These are phyloP conservation scores for Nicotiana otophora DNA, from an alignment of 257 asterid genomes.

Conservation along the genomic window DNA sequence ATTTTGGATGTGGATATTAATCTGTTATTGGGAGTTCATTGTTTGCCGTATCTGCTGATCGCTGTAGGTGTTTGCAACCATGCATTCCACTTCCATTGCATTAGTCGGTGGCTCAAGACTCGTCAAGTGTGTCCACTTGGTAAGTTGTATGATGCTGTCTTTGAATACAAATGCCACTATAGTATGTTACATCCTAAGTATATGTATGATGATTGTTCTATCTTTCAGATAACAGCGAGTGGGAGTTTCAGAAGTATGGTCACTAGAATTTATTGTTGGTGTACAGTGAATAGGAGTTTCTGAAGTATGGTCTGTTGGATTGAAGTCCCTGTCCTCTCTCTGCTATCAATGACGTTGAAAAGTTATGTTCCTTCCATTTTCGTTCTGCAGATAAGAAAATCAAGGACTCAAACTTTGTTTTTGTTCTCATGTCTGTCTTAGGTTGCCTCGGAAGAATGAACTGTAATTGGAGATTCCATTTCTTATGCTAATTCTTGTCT, in stretches of 20 bases:
- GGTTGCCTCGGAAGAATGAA: not conserved
- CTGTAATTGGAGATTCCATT: not conserved
- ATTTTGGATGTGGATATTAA: not conserved
- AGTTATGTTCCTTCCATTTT: not conserved
- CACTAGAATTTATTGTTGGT: constrained; percentile 40
- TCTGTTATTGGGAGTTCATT: not conserved
- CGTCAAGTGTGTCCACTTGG: constrained; percentile 99
- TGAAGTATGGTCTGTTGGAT: not conserved
- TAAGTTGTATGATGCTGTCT: constrained; percentile 17
- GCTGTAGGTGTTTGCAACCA: constrained; percentile 88
- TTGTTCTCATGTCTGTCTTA: not conserved
- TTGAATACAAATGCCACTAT: not conserved
- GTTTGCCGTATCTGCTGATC: not conserved
- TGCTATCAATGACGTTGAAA: not conserved
- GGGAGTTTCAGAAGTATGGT: constrained; percentile 99
- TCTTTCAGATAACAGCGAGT: constrained; percentile 84
- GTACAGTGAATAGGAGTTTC: not conserved
- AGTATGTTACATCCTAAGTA: not conserved
- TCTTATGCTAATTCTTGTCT: not conserved
- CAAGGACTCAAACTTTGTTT: not conserved
- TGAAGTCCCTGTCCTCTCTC: not conserved
- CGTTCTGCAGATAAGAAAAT: not conserved
- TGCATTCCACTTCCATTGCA: constrained; percentile 98
- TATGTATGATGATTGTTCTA: not conserved
- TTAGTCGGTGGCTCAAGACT: constrained; percentile 98